phyloP scores from a whole-genome alignment of 495 filamentous ascomycete genomes.

The Durotheca rogersii region DNA sequence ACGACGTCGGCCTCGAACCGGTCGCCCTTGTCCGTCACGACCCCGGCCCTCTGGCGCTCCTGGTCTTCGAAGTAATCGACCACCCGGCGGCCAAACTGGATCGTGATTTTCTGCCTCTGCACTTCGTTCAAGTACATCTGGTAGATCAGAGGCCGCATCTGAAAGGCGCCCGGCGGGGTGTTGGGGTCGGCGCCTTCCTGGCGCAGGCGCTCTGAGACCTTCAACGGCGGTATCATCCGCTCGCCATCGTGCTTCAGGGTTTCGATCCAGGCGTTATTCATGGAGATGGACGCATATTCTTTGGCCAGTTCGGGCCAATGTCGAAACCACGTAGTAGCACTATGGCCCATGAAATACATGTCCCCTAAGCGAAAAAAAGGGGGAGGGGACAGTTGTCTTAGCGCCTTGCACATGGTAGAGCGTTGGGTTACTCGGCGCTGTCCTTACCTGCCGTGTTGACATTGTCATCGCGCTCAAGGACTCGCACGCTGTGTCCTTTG shows the following conservation, averaged over 20 bases:
- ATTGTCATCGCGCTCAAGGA: constrained; percentile 53
- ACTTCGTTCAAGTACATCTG: constrained; percentile 57
- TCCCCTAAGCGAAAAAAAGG: constrained; percentile 43
- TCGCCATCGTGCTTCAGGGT: constrained; percentile 56
- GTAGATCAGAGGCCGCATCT: constrained; percentile 56
- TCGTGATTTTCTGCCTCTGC: constrained; percentile 48
- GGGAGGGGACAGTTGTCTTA: background rate
- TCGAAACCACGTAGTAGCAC: constrained; percentile 51
- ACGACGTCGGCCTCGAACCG: constrained; percentile 55
- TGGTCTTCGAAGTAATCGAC: constrained; percentile 54
- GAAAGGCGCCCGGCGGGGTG: constrained; percentile 45
- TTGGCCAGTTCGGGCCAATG: constrained; percentile 57
- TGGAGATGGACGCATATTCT: constrained; percentile 49
- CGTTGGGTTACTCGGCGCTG: constrained; percentile 1
- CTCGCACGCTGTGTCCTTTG: constrained; percentile 62
- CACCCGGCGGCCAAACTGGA: constrained; percentile 55
- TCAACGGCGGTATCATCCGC: constrained; percentile 40
- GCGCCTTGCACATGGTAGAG: background rate
- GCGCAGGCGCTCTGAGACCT: constrained; percentile 44
- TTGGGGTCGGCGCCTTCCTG: constrained; percentile 39
- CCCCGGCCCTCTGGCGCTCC: constrained; percentile 41
- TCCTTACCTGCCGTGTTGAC: constrained; percentile 43
- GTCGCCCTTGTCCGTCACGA: constrained; percentile 51
- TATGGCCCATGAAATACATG: constrained; percentile 56
- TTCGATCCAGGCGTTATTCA: constrained; percentile 51